phyloP scores from a whole-genome alignment of 2,329 filamentous ascomycete genomes.

The Iodosphaeria phyllophila region DNA sequence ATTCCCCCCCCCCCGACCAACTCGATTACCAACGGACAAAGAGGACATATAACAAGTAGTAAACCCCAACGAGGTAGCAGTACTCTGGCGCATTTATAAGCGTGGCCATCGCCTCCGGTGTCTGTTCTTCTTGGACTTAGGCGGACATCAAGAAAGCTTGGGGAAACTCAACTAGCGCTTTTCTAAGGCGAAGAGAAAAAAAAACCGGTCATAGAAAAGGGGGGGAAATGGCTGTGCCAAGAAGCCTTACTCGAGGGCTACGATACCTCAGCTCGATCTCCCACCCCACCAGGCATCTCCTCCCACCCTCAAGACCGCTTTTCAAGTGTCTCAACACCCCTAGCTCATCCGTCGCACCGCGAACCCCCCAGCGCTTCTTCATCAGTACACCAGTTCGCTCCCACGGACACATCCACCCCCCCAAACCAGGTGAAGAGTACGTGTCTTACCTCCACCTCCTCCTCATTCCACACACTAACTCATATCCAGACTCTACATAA shows the following conservation, averaged over 20 bases:
- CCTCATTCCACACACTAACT: neutral
- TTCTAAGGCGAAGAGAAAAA: no score
- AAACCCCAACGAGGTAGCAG: no score
- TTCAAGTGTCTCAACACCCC: neutral
- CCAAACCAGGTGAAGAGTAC: constrained; percentile 84
- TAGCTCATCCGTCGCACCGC: neutral
- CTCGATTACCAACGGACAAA: no score
- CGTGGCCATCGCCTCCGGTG: no score
- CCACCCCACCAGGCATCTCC: neutral
- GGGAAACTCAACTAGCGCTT: no score
- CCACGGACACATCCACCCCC: constrained; percentile 69
- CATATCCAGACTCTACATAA: constrained; percentile 53
- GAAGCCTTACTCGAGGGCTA: constrained; percentile 1
- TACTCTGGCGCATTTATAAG: no score
- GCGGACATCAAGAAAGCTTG: no score
- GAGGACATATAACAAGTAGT: no score
- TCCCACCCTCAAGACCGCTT: neutral
- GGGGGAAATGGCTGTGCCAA: neutral
- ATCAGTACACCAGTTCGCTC: constrained; percentile 37
- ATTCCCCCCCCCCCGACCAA: no score
- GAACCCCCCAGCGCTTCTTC: constrained; percentile 32
- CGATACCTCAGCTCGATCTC: constrained; percentile 1
- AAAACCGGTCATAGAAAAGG: no score
- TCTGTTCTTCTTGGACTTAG: no score
- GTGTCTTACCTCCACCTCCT: constrained; percentile 12